Evolutionary conservation across 768 basidiomycete species (phyloP), one percentile per base, ranked within the genome.

Genomic region (Serendipita sp.): DNA sequence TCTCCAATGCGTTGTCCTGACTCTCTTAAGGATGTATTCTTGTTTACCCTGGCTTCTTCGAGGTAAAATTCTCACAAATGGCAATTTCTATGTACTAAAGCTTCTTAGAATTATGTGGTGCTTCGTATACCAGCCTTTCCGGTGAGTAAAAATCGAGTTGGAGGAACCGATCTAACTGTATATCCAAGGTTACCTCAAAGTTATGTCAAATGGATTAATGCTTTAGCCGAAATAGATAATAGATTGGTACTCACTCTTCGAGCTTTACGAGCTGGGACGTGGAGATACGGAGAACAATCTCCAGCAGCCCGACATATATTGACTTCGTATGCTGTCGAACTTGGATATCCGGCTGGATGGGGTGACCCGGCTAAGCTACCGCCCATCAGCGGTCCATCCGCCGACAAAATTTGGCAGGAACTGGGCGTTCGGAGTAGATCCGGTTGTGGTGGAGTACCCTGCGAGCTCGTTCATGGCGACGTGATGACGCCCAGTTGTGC

Each of bases 81-180:
- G 6, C 29, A 33, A 1, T 3, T 1, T 13, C 13, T 6, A 10
- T 16, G 33, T 36, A 37, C 29, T 48, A 13, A 45, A 16, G 27
- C 16, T 50, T 23, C 23, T 46, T 70, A 90, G 88, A 69, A 88
- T 90, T 63, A 89, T 90, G 87, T 90, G 88, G 88, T 89, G 88
- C 68, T 91, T 87, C 72, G 84, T 88, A 71, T 90, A 91, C 68
- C 77, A 84, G 69, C 87, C 88, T 3, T 75, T 81, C 66, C 81
- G 85, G 86, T 88, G 69, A 58, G 69, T 67, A 1, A 63, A 33
- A 18, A 16, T 64, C 84, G 83, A 18, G 18, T 18, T 18, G 18
- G 18, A 63, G 78, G 85, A 34, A 83, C 83, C 13, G 37, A 40
- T 34, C 62, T 63, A 40, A 60, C 4, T 8, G 55, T 64, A 3